Conservation (phyloP, 345 rosid genomes). For the Hibiscus mutabilis region DNA sequence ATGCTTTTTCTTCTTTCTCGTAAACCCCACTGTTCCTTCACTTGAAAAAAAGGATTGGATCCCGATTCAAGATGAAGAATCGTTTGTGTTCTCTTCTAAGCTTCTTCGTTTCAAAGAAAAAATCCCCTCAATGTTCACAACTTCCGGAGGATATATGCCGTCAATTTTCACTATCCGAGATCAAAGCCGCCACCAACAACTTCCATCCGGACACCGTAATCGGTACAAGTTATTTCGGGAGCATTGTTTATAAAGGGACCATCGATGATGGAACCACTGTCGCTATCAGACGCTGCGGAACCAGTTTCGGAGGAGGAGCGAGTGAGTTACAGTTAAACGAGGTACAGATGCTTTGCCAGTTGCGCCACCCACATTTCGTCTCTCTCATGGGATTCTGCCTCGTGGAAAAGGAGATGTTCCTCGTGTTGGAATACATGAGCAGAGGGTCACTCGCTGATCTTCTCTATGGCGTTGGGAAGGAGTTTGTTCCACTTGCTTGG, state of each 20-base stretch:
- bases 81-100: background rate
- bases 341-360: background rate
- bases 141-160: conserved; percentile 1
- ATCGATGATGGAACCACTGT: background rate
- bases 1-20: too few relatives aligned
- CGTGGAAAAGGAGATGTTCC: background rate
- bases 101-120: background rate
- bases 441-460: conserved; percentile 27
- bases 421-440: conserved; percentile 32
- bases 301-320: too few relatives aligned
- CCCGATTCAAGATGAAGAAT: background rate
- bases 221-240: background rate
- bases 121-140: background rate
- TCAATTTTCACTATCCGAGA: background rate
- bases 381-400: background rate
- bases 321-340: background rate
- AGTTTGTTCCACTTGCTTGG: conserved; percentile 26
- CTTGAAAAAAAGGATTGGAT: too few relatives aligned
- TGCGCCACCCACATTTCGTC: background rate
- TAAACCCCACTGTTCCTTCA: too few relatives aligned
- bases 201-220: background rate
- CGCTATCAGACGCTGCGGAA: conserved; percentile 1
- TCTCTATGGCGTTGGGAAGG: conserved; percentile 18
- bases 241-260: background rate
- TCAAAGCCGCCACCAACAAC: conserved; percentile 5